Percentiles rank a stretch among this genome's conserved stretches.
These are phyloP conservation scores for Pachysandra terminalis DNA, from an alignment of 164 flowering plant genomes.

Conservation along the genomic window DNA sequence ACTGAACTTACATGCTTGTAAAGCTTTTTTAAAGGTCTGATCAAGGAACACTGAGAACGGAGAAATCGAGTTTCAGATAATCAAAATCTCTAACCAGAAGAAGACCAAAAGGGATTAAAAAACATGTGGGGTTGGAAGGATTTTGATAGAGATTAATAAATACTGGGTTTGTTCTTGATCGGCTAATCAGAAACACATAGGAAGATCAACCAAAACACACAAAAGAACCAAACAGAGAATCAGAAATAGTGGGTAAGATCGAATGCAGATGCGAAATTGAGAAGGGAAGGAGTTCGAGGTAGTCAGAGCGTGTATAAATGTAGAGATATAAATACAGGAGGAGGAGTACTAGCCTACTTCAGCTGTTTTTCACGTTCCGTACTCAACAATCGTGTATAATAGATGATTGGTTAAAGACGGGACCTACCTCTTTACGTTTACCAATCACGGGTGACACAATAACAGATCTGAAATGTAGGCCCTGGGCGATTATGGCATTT, in stretches of 20 bases:
- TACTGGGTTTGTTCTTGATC: not conserved
- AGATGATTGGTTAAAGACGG: too few species aligned
- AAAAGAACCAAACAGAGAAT: too few species aligned
- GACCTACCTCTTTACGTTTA: too few species aligned
- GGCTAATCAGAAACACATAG: not conserved
- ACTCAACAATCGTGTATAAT: too few species aligned
- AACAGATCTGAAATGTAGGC: too few species aligned
- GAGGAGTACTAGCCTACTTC: not conserved
- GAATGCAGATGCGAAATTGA: not conserved
- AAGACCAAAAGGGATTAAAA: not conserved
- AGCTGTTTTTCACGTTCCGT: too few species aligned
- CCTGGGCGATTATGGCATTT: too few species aligned
- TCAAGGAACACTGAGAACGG: constrained; percentile 14
- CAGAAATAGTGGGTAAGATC: not conserved
- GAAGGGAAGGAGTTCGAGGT: not conserved
- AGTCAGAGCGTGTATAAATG: not conserved
- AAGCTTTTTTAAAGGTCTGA: constrained; percentile 17
- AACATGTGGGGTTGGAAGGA: not conserved
- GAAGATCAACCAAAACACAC: not conserved
- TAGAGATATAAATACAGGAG: too few species aligned
- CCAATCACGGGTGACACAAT: too few species aligned
- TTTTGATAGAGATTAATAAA: not conserved
- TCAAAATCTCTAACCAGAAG: not conserved
- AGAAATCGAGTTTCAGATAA: constrained; percentile 18
- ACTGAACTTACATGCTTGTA: constrained; percentile 18